Conservation (phyloP, 441 rosid species). For the Populus hybrid region DNA sequence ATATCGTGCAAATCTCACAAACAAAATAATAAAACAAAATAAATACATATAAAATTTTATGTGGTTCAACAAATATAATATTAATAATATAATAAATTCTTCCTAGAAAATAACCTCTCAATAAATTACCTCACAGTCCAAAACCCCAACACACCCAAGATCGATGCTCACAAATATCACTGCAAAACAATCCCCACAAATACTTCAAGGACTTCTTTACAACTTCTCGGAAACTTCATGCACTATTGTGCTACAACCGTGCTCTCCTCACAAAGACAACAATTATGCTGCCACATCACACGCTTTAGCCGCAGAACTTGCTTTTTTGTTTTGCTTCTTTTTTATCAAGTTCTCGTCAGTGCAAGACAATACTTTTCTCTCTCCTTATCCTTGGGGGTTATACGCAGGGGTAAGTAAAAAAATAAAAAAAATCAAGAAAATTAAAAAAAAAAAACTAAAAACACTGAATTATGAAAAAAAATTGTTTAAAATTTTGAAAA, state of each 20-base stretch:
- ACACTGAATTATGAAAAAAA: too few relatives aligned
- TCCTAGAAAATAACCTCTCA: neutral
- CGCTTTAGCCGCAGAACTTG: neutral
- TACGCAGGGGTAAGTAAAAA: too few relatives aligned
- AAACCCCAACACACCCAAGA: neutral
- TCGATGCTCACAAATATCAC: neutral
- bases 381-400: too few relatives aligned
- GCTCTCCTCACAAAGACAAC: neutral
- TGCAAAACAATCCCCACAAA: neutral
- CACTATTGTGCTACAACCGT: neutral
- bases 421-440: too few relatives aligned
- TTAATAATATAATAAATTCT: neutral
- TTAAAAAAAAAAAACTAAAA: too few relatives aligned
- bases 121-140: neutral
- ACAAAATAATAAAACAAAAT: neutral
- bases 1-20: neutral
- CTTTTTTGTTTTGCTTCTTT: too few relatives aligned
- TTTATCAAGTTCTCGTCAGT: too few relatives aligned
- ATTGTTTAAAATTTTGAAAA: too few relatives aligned
- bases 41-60: neutral
- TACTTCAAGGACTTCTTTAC: neutral
- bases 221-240: neutral
- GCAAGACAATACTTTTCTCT: too few relatives aligned
- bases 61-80: neutral
- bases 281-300: neutral